A percentile compares a stretch with the other conserved stretches of the same genome.
Conservation (phyloP, 768 basidiomycete species). For the Cyathus striatus region DNA sequence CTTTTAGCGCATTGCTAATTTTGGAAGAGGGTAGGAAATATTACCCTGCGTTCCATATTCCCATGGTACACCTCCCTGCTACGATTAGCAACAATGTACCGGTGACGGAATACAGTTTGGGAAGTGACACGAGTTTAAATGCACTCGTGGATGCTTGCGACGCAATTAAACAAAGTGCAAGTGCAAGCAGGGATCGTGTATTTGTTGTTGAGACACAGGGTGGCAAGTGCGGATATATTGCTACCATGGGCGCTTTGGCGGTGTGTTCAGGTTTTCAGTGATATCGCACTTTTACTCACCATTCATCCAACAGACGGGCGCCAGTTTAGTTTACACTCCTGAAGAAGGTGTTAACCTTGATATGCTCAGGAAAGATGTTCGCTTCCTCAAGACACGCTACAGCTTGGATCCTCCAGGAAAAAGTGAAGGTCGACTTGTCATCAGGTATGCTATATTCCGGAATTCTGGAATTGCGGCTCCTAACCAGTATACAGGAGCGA, state of each 20-base stretch:
- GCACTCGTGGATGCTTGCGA: slow-evolving; percentile 97
- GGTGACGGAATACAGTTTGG: slow-evolving; percentile 92
- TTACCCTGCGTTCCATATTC: slow-evolving; percentile 93
- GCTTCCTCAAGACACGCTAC: slow-evolving; percentile 84
- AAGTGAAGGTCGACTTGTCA: slow-evolving; percentile 89
- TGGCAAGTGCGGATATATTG: slow-evolving; percentile 93
- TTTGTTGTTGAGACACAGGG: slow-evolving; percentile 99
- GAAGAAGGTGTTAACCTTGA: slow-evolving; percentile 87
- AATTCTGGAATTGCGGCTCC: background rate
- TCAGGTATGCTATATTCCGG: slow-evolving; percentile 54
- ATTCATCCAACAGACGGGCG: slow-evolving; percentile 71
- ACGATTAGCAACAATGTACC: slow-evolving; percentile 99
- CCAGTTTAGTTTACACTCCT: slow-evolving; percentile 90
- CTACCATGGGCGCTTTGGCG: slow-evolving; percentile 92
- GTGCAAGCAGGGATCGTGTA: slow-evolving; percentile 91
- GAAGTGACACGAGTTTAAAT: slow-evolving; percentile 96
- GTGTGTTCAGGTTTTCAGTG: slow-evolving; percentile 41
- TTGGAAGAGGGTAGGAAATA: slow-evolving; percentile 75
- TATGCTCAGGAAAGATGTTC: slow-evolving; percentile 76
- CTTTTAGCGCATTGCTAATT: slow-evolving; percentile 73
- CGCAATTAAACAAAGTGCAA: slow-evolving; percentile 97
- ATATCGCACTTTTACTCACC: slow-evolving; percentile 1
- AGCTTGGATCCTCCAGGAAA: slow-evolving; percentile 81
- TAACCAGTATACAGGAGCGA: slow-evolving; percentile 60
- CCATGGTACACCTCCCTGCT: slow-evolving; percentile 93